phyloP scores from a whole-genome alignment of 805 yeast genomes.

The Lipomyces chichibuensis region DNA sequence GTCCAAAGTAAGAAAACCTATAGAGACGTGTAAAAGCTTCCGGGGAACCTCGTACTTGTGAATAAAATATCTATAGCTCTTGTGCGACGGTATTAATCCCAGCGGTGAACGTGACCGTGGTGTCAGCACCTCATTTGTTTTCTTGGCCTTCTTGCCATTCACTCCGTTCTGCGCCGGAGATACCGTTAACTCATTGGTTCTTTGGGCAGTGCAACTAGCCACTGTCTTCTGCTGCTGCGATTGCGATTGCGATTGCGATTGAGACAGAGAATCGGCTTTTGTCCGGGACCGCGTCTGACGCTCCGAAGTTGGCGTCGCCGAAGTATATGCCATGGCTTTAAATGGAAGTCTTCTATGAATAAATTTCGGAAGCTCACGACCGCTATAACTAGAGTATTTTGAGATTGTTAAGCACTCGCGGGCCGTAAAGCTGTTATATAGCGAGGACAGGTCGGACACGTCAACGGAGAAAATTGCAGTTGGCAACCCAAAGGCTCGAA shows the following conservation, averaged over 20 bases:
- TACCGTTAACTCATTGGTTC: background rate
- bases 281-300: slow-evolving; percentile 3
- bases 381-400: background rate
- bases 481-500: background rate
- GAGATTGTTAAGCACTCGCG: background rate
- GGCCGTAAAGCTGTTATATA: background rate
- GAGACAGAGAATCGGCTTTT: background rate
- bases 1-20: slow-evolving; percentile 78
- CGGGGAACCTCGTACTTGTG: slow-evolving; percentile 88
- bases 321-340: background rate
- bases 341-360: background rate
- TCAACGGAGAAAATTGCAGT: background rate
- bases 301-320: background rate
- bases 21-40: slow-evolving; percentile 83
- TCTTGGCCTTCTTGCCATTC: background rate
- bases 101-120: slow-evolving; percentile 39
- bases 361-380: background rate
- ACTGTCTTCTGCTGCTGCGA: background rate
- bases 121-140: slow-evolving; percentile 19
- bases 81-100: slow-evolving; percentile 37
- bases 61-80: slow-evolving; percentile 47
- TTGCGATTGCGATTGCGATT: background rate
- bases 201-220: background rate
- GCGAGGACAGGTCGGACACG: background rate
- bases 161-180: background rate